phyloP scores from a whole-genome alignment of 2,329 filamentous ascomycete genomes.

The Aspergillus felis region DNA sequence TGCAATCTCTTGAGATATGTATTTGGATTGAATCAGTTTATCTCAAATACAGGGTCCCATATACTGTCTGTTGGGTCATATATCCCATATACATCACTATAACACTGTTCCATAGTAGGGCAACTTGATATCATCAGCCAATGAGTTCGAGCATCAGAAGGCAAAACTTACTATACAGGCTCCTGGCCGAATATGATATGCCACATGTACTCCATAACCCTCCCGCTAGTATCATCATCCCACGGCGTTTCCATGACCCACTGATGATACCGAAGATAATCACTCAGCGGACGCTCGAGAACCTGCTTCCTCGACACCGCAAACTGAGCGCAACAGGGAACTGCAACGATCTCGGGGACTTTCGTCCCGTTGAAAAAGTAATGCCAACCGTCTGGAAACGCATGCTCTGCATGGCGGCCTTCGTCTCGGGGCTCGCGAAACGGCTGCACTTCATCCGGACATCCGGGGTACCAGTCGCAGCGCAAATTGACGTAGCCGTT shows the following conservation, averaged over 20 bases:
- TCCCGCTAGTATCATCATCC: slow-evolving; percentile 53
- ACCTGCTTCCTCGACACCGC: slow-evolving; percentile 55
- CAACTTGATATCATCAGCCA: slow-evolving; percentile 16
- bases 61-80: not conserved
- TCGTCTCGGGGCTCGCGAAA: slow-evolving; percentile 15
- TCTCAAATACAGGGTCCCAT: not conserved
- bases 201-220: slow-evolving; percentile 63
- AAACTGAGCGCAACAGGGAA: slow-evolving; percentile 63
- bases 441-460: slow-evolving; percentile 33
- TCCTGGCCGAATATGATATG: slow-evolving; percentile 51
- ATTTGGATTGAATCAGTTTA: not conserved
- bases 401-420: slow-evolving; percentile 19
- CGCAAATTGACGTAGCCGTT: slow-evolving; percentile 58
- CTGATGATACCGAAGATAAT: slow-evolving; percentile 53
- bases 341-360: slow-evolving; percentile 50
- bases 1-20: not conserved
- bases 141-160: not conserved
- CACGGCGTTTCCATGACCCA: slow-evolving; percentile 57
- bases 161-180: slow-evolving; percentile 34
- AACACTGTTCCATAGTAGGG: slow-evolving; percentile 23
- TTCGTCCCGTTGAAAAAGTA: slow-evolving; percentile 28
- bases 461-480: slow-evolving; percentile 39
- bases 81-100: slow-evolving; percentile 22
- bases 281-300: slow-evolving; percentile 43
- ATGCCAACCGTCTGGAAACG: slow-evolving; percentile 27